Evolutionary conservation across 345 rosid genomes (phyloP).

Genomic region (Eucalyptus shirleyi): DNA sequence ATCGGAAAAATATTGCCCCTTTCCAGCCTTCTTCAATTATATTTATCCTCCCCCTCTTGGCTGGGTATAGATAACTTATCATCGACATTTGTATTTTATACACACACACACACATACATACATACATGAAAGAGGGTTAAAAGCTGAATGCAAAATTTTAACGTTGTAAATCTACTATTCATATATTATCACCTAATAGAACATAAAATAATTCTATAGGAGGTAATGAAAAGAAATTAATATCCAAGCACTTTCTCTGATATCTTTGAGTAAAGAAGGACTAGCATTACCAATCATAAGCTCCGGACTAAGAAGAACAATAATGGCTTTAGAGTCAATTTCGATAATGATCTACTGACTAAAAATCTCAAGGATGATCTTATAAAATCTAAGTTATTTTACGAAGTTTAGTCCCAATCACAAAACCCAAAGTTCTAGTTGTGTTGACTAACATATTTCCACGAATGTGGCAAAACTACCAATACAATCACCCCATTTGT

Average conservation of each 20-base stretch:
- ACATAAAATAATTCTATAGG: background rate
- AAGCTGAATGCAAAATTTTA: background rate
- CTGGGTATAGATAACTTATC: background rate
- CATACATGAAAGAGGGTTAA: background rate
- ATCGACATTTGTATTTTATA: background rate
- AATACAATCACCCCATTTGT: background rate
- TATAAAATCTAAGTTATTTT: background rate
- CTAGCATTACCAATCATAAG: background rate
- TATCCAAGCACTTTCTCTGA: background rate
- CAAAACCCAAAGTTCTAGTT: background rate
- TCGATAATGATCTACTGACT: fast-evolving
- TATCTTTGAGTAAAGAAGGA: background rate
- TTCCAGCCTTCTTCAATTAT: background rate
- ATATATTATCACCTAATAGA: no score
- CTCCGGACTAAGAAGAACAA: background rate
- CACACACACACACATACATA: no score
- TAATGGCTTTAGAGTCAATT: background rate
- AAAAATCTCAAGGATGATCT: background rate
- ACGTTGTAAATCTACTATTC: background rate
- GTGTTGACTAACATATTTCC: background rate
- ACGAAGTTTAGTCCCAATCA: background rate
- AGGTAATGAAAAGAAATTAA: no score
- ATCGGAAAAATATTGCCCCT: background rate
- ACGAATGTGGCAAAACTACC: background rate
- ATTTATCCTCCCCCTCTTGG: background rate